These are phyloP conservation scores for Tetracentron sinense DNA, from an alignment of 164 flowering plant genomes.

Conservation along the genomic window DNA sequence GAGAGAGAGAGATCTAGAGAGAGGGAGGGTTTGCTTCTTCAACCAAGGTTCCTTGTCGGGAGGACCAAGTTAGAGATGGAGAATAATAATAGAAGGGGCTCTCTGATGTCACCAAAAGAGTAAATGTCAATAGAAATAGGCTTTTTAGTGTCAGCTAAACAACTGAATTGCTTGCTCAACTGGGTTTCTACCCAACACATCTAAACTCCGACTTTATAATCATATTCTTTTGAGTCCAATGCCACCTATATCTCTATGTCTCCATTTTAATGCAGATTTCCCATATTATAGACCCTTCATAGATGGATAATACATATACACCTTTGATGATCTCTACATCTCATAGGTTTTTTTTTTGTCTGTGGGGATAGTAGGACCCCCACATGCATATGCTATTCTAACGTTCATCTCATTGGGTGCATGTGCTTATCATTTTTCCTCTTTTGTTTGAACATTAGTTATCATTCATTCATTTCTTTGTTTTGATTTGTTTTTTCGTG, in stretches of 20 bases:
- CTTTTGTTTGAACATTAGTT: too few species aligned
- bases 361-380: too few species aligned
- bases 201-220: constrained; percentile 16
- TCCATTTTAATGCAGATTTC: too few species aligned
- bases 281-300: too few species aligned
- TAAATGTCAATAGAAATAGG: not conserved
- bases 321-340: too few species aligned
- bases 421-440: too few species aligned
- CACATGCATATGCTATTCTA: too few species aligned
- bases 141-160: constrained; percentile 40
- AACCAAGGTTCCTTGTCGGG: constrained; percentile 47
- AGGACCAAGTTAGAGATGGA: constrained; percentile 26
- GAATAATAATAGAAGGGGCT: constrained; percentile 8
- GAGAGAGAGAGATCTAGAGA: constrained; percentile 11
- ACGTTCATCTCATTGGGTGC: too few species aligned
- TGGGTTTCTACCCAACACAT: constrained; percentile 48
- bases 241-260: not conserved
- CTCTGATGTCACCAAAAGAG: constrained; percentile 29
- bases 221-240: not conserved
- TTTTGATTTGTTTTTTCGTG: too few species aligned
- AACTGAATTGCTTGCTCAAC: constrained; percentile 41
- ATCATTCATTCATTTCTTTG: too few species aligned
- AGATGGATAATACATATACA: too few species aligned
- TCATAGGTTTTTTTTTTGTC: too few species aligned
- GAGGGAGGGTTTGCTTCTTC: constrained; percentile 35